Evolutionary conservation across 2,329 filamentous ascomycete genomes (phyloP), one percentile per base, ranked within the genome.

Genomic region (Cladorrhinum sp.): DNA sequence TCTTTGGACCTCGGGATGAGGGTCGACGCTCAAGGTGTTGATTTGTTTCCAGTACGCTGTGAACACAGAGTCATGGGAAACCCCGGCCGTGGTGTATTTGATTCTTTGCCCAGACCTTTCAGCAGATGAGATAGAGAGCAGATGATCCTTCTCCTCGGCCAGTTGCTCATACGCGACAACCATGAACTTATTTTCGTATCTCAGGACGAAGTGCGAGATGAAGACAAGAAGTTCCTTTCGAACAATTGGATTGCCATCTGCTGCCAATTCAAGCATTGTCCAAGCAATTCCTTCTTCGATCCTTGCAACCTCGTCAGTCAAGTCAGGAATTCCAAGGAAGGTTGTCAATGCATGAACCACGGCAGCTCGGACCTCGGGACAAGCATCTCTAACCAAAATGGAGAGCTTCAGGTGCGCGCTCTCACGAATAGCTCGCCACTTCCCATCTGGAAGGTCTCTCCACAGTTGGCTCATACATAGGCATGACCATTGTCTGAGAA

Each of bases 381-480:
- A 92, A 3, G 88, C 87, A 69, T 99, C 95, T 59, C 91, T 88
- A 58, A 89, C 88, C 36, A 97, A 81, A 62, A 87, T 86, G 53
- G 91, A 90, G 2, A 99, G 81, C 69, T 92, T 89, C 55, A 88
- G 82, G 58, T 93, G 92, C 1, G 93, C 95, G 66, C 89, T 88
- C 70, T 92, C 92, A 51, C 91, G 83, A 62, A 98, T 96, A n/a
- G 92, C 95, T 67, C 90, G 85, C 91, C 93, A 98, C 73, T 98
- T 98, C 0, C 93, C 93, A 71, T 97, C 92, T 1, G 92, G 87
- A 56, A 93, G 89, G 68, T 96, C 90, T 65, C 89, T 84, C 93
- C 93, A 98, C 22, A 99, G 81, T 78, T 97, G 93, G 72, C 93
- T 96, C 63, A 99, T 85, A 75, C 93, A 98, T 8, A 99, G 81